Base-by-base conservation (phyloP, 441 rosid genomes). In the Pelargonium myrrhifolium region DNA sequence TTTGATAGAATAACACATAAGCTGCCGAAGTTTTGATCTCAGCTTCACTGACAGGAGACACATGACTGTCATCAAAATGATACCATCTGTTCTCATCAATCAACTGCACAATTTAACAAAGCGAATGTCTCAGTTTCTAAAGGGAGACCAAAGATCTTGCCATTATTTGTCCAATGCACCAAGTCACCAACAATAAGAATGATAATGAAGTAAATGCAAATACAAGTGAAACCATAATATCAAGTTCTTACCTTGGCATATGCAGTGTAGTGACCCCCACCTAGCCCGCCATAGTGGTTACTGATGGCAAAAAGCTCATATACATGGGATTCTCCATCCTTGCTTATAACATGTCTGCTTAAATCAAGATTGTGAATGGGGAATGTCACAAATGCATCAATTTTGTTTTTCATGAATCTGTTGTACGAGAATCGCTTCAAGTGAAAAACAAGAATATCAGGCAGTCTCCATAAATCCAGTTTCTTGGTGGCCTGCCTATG, bases 41-140 rank as follows among this genome's bases (percentile, higher is more conserved):
- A 0, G 84, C 65, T 75, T 91, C 99, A 18, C 75, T 64, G 42
- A 83, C 80, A 0, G 82, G 81, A 73, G 95, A 79, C 63, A 91
- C 96, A 59, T 78, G 89, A 62, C 88, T 85, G 68, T 93, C 99
- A 1, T 93, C 97, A 7, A 93, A 93, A 70, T 84, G 84, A 79
- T 93, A 93, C 99, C 99, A 93, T 73, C 85, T 87, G 68, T 86
- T 82, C 76, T 89, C 99, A 51, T 93, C 95, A 66, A 87, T 79
- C 83, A 89, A 75, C 97, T 93, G 87, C 80, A 76, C 4, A 18
- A 51, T 51, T 31, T n/a, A 15, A 51, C 58, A 51, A n/a, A n/a
- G 58, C 6, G 58, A 51, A 51, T 7, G 58, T 4, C 35, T 31
- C 35, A 31, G 6, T 31, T 31, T 31, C 35, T 31, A 3, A 4